These are phyloP conservation scores for Populus simonii DNA, from an alignment of 345 rosid genomes.

Conservation along the genomic window DNA sequence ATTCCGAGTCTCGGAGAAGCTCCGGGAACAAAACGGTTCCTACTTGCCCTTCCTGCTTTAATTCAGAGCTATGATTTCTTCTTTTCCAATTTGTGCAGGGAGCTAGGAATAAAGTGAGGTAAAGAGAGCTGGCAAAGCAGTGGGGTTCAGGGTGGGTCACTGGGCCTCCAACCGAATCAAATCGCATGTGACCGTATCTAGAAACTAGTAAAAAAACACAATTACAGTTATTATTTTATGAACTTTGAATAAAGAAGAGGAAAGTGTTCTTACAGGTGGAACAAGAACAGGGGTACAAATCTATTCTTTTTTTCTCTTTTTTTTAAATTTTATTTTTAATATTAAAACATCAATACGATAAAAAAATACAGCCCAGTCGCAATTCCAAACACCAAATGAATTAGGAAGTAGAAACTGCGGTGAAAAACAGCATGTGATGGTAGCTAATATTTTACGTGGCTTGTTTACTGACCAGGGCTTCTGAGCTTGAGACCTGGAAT, in stretches of 20 bases:
- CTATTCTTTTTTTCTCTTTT: not conserved
- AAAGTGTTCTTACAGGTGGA: not conserved
- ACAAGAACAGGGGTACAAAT: not conserved
- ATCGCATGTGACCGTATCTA: not conserved
- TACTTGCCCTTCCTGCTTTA: not conserved
- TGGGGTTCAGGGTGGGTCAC: not conserved
- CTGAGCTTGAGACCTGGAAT: too few species aligned
- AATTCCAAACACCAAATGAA: too few species aligned
- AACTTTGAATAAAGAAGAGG: not conserved
- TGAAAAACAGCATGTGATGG: too few species aligned
- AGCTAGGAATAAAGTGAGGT: not conserved
- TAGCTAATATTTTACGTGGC: too few species aligned
- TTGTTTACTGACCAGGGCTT: too few species aligned
- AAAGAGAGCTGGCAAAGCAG: not conserved
- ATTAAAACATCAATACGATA: too few species aligned
- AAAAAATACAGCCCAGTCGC: too few species aligned
- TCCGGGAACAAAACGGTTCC: slow-evolving; percentile 15
- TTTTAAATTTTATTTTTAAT: too few species aligned
- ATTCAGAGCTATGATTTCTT: slow-evolving; percentile 7
- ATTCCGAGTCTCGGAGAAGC: slow-evolving; percentile 8
- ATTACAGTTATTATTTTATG: not conserved
- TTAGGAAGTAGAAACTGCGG: too few species aligned
- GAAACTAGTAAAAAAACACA: not conserved
- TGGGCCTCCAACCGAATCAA: not conserved
- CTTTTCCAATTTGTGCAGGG: not conserved